Conservation (phyloP, 129 eudicot genomes). For the Flaveria ramosissima region DNA sequence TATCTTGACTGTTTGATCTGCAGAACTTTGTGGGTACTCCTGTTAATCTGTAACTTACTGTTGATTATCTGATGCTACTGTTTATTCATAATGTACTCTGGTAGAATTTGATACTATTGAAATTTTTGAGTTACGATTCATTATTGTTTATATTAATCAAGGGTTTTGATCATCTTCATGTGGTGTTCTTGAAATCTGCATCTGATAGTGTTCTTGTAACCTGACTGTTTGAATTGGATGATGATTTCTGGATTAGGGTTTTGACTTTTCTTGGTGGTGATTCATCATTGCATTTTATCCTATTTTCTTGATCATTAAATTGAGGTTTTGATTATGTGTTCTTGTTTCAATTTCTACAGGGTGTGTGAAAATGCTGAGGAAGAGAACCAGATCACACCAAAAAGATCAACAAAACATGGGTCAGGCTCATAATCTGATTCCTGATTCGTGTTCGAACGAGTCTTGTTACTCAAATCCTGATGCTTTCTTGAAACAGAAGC, state of each 20-base stretch:
- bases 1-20: conserved; percentile 27
- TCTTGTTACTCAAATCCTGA: conserved; percentile 49
- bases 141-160: conserved; percentile 14
- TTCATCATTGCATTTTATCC: conserved; percentile 18
- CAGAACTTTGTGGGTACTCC: conserved; percentile 15
- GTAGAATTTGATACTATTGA: neutral
- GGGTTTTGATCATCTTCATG: conserved; percentile 20
- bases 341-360: conserved; percentile 21
- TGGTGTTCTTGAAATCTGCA: conserved; percentile 18
- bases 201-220: conserved; percentile 23
- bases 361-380: conserved; percentile 72
- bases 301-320: conserved; percentile 9
- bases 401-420: conserved; percentile 68
- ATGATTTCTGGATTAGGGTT: conserved; percentile 34
- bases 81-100: conserved; percentile 22
- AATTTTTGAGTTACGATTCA: conserved; percentile 16
- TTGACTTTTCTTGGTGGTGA: conserved; percentile 5
- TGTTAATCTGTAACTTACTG: conserved; percentile 14
- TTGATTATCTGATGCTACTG: conserved; percentile 22
- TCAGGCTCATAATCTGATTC: conserved; percentile 49
- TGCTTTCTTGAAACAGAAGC: conserved; percentile 57
- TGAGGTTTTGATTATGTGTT: neutral
- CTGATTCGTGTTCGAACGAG: conserved; percentile 51
- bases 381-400: conserved; percentile 80
- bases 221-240: conserved; percentile 15